Conservation (phyloP, 148 eudicot species). For the Spergularia marina region DNA sequence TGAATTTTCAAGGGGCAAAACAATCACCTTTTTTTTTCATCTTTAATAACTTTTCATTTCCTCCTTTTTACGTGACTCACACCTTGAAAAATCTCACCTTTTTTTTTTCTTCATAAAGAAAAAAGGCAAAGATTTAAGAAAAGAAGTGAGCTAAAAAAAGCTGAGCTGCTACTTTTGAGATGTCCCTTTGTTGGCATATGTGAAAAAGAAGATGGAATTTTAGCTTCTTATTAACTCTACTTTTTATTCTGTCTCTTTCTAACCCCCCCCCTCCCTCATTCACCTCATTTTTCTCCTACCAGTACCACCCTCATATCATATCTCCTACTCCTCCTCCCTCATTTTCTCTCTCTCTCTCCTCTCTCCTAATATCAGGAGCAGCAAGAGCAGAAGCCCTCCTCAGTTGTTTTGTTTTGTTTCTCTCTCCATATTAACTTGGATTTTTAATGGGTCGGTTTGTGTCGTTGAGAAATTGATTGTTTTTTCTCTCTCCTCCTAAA, state of each 20-base stretch:
- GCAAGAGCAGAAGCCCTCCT: too few relatives aligned
- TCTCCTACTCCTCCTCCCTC: too few relatives aligned
- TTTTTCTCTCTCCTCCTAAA: background rate
- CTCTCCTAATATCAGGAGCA: too few relatives aligned
- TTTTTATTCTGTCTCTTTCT: constrained; percentile 17
- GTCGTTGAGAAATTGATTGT: constrained; percentile 34
- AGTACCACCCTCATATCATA: background rate
- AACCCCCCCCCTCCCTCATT: background rate
- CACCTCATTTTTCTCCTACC: background rate
- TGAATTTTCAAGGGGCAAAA: constrained; percentile 20
- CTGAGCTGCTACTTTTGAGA: constrained; percentile 29
- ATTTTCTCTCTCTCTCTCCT: background rate
- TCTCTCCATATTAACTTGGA: constrained; percentile 8
- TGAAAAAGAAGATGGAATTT: constrained; percentile 10
- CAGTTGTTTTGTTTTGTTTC: background rate
- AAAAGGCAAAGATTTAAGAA: background rate
- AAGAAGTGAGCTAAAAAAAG: constrained; percentile 20
- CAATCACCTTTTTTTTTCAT: background rate
- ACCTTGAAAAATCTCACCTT: constrained; percentile 7
- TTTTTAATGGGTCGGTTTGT: constrained; percentile 38
- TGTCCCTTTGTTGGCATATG: constrained; percentile 28
- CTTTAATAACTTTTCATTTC: background rate
- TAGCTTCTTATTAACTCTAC: constrained; percentile 7
- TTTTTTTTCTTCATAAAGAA: background rate
- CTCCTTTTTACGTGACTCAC: constrained; percentile 15